phyloP scores from a whole-genome alignment of 169 alveolate species.

The Cryptosporidium muris region DNA sequence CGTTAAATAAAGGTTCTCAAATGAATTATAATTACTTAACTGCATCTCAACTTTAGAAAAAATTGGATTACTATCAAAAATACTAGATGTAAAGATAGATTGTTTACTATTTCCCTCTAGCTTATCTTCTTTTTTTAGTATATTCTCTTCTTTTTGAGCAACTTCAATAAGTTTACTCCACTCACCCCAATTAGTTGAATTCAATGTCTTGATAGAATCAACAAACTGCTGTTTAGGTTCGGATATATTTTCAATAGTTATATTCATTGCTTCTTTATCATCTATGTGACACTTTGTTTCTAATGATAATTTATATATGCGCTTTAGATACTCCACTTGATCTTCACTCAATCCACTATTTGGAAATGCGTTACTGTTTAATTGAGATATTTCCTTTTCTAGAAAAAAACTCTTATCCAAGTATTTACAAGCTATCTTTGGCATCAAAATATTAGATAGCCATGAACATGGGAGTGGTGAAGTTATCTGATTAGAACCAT shows the following conservation, averaged over 20 bases:
- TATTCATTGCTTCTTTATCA: slow-evolving; percentile 28
- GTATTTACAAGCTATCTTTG: slow-evolving; percentile 40
- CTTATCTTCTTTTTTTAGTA: too few relatives aligned
- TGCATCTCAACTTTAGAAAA: background rate
- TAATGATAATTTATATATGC: background rate
- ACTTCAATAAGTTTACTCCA: slow-evolving; percentile 21
- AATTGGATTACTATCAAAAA: background rate
- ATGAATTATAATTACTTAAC: background rate
- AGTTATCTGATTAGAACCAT: slow-evolving; percentile 1
- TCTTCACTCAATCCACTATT: background rate
- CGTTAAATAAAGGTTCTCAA: background rate
- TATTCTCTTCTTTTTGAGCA: background rate
- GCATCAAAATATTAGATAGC: slow-evolving; percentile 47
- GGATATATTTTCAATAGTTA: slow-evolving; percentile 18
- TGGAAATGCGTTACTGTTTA: background rate
- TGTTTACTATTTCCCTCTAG: too few relatives aligned
- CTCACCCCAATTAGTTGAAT: slow-evolving; percentile 57
- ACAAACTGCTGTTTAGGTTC: slow-evolving; percentile 1
- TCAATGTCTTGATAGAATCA: background rate
- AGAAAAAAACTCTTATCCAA: slow-evolving; percentile 7
- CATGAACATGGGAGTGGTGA: slow-evolving; percentile 55
- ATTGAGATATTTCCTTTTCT: background rate
- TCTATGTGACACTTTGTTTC: slow-evolving; percentile 28
- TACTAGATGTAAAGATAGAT: background rate
- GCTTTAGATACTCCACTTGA: background rate